Conservation (phyloP, 2,329 filamentous ascomycete species). For the Didymella pinodella region DNA sequence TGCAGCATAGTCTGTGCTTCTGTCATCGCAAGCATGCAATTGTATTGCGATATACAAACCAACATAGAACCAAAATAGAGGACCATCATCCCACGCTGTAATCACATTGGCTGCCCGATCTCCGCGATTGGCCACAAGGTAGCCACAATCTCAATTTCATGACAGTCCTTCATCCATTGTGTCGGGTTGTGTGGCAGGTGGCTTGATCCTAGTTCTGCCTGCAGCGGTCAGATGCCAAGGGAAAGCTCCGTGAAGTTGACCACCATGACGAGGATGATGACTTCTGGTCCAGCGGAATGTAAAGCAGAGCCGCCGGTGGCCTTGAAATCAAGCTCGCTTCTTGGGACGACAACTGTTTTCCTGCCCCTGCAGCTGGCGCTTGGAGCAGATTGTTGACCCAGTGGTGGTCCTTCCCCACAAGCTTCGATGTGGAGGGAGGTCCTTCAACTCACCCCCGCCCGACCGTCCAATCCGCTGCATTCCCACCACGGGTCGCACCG, state of each 20-base stretch:
- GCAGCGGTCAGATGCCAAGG: constrained; percentile 23
- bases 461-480: constrained; percentile 28
- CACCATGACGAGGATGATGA: constrained; percentile 22
- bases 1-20: constrained; percentile 30
- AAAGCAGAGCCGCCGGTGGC: constrained; percentile 36
- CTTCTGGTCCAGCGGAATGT: constrained; percentile 22
- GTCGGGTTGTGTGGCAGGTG: constrained; percentile 35
- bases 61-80: constrained; percentile 7
- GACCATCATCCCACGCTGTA: constrained; percentile 35
- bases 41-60: constrained; percentile 4
- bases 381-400: constrained; percentile 19
- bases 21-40: constrained; percentile 11
- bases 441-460: constrained; percentile 38
- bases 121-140: constrained; percentile 32
- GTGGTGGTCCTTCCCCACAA: constrained; percentile 15
- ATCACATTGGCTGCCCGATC: constrained; percentile 28
- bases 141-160: constrained; percentile 33
- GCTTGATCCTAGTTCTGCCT: constrained; percentile 20
- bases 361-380: constrained; percentile 19
- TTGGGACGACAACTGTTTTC: not conserved
- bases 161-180: constrained; percentile 36
- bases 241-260: constrained; percentile 15
- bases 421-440: constrained; percentile 18
- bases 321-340: constrained; percentile 4
- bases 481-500: constrained; percentile 37